Base-by-base conservation (phyloP, 345 rosid species). In the Salix koriyanagi region DNA sequence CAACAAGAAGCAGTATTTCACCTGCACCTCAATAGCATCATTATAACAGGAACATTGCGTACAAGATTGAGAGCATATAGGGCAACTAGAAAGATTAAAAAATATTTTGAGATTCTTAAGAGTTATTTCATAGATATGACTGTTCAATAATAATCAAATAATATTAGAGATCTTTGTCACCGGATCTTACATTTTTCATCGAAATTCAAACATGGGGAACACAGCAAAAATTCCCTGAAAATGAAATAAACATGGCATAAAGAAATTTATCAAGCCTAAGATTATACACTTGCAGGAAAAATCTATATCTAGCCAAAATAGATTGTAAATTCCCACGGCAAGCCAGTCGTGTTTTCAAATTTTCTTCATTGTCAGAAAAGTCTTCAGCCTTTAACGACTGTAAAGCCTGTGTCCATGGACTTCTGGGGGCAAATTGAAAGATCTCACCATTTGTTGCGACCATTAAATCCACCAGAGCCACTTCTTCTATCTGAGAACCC, bases 381-480 rank as follows among this genome's bases (percentile, higher is more conserved):
- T 26, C 58, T 67, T 72, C 65, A 36, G 34, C 58, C 46, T 39
- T 28, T 69, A n/a, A 13, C 69, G 28, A 42, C 14, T 42, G 48
- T 61, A 16, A 46, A 34, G 32, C 39, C 28, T 36, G 21, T 18
- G 19, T 19, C 54, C 16, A 56, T 21, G 21, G 7, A 69, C 36
- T 18, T 32, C 2, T 25, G 64, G 7, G 12, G 12, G 5, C 19
- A 46, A 50, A 6, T 12, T 70, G 39, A 23, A 6, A 67, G 52
- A 9, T 18, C 42, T 85, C 88, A 88, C 86, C 89, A 80, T 76
- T 78, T 82, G 39, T 75, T 46, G 73, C 79, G 79, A 4, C 91
- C 87, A 14, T 73, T 75, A 9, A 87, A 79, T 23, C 90, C 86
- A 21, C 89, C 60, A 11, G 86, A 80, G 60, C 62, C 75, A 61